These are phyloP conservation scores for Pharnaceum exiguum DNA, from an alignment of 148 eudicot species.

Conservation along the genomic window DNA sequence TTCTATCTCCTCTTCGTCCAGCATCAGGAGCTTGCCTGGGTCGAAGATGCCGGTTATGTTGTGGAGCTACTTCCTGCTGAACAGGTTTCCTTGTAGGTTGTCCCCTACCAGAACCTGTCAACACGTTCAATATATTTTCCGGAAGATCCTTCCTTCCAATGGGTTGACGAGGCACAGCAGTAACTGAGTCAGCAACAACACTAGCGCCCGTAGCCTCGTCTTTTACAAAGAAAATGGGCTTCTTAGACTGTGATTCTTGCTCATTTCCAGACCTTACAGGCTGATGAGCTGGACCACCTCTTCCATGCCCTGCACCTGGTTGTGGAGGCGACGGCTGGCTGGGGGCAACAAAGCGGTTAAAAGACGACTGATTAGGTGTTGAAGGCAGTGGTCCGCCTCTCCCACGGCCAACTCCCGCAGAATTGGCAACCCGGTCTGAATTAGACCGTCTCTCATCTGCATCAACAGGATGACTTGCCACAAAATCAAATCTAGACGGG, in stretches of 20 bases:
- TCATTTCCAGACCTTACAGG: conserved; percentile 11
- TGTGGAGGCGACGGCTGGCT: conserved; percentile 5
- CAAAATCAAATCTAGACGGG: conserved; percentile 20
- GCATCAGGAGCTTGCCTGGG: conserved; percentile 8
- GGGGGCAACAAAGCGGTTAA: conserved; percentile 27
- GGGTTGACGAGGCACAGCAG: conserved; percentile 11
- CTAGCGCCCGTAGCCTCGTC: conserved; percentile 16
- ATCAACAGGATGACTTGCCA: conserved; percentile 15
- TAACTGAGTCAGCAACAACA: conserved; percentile 12
- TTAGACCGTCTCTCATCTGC: conserved; percentile 7
- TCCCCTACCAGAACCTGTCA: conserved; percentile 66
- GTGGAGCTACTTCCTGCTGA: conserved; percentile 19
- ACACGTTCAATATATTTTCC: conserved; percentile 19
- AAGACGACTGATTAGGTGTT: conserved; percentile 30
- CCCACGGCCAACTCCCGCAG: conserved; percentile 50
- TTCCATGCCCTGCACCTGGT: conserved; percentile 35
- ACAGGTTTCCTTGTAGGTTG: conserved; percentile 8
- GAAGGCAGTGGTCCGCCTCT: conserved; percentile 43
- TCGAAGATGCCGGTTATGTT: conserved; percentile 55
- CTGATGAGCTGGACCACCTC: conserved; percentile 21
- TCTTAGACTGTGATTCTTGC: conserved; percentile 22
- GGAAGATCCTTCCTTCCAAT: conserved; percentile 29
- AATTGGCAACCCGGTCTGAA: conserved; percentile 6
- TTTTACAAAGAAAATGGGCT: conserved; percentile 31
- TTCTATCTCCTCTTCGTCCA: conserved; percentile 14